A percentile compares a stretch with the other conserved stretches of the same genome.
These are phyloP conservation scores for Coniochaeta sp. DNA, from an alignment of 2,329 filamentous ascomycete species.

Conservation along the genomic window DNA sequence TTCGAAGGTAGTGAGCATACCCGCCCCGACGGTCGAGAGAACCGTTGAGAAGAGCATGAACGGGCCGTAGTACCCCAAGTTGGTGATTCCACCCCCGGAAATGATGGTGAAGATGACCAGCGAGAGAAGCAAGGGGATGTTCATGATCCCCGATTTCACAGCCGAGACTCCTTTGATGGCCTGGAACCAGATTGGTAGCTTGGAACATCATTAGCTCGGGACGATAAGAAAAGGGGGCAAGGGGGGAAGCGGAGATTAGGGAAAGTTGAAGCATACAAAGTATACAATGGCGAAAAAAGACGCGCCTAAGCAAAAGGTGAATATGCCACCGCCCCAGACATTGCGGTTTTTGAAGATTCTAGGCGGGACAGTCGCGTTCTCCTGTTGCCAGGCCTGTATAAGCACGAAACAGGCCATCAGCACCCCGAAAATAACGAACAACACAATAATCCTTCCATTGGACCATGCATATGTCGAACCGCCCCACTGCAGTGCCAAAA, in stretches of 20 bases:
- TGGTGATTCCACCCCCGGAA: slow-evolving; percentile 19
- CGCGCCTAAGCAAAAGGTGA: slow-evolving; percentile 27
- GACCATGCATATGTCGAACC: slow-evolving; percentile 17
- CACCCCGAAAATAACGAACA: slow-evolving; percentile 26
- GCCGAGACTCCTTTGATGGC: slow-evolving; percentile 24
- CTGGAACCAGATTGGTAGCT: slow-evolving; percentile 26
- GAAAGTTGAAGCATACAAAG: slow-evolving; percentile 4
- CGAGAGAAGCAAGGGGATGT: slow-evolving; percentile 23
- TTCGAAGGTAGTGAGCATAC: slow-evolving; percentile 27
- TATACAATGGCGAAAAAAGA: slow-evolving; percentile 16
- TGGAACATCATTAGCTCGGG: too few species aligned
- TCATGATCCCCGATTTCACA: slow-evolving; percentile 23
- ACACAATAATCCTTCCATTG: slow-evolving; percentile 22
- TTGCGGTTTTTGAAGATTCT: slow-evolving; percentile 30
- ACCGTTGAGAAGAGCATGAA: slow-evolving; percentile 25
- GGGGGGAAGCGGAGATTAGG: too few species aligned
- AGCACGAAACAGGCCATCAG: slow-evolving; percentile 20
- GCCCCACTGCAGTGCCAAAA: slow-evolving; percentile 38
- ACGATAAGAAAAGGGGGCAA: too few species aligned
- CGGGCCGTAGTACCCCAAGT: slow-evolving; percentile 29
- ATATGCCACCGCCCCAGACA: slow-evolving; percentile 22
- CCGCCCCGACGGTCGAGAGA: slow-evolving; percentile 21
- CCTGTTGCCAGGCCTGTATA: slow-evolving; percentile 23
- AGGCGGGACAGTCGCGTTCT: slow-evolving; percentile 31
- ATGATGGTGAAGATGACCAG: slow-evolving; percentile 20